A percentile compares a stretch with the other conserved stretches of the same genome.
phyloP scores from a whole-genome alignment of 2,329 filamentous ascomycete species.

The Chalaropsis ovoidea region DNA sequence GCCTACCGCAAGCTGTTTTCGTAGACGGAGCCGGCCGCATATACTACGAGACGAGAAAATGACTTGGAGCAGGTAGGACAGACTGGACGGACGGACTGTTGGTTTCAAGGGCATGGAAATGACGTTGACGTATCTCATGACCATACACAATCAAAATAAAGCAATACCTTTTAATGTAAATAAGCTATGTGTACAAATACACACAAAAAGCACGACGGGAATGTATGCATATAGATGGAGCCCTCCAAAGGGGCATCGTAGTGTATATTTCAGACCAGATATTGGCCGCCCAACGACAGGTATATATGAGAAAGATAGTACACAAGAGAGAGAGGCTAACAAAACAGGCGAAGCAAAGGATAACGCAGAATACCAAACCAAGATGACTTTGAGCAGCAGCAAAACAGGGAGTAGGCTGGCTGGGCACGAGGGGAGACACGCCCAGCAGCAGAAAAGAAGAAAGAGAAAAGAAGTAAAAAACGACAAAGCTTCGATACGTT shows the following conservation, averaged over 20 bases:
- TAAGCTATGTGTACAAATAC: background rate
- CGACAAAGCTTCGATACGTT: background rate
- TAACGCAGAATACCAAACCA: constrained; percentile 10
- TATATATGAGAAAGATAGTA: background rate
- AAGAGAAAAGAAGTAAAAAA: background rate
- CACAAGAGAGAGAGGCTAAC: background rate
- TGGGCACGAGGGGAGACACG: background rate
- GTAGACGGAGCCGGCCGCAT: constrained; percentile 1
- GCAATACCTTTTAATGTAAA: background rate
- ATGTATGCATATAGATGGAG: no score
- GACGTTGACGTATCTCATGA: constrained; percentile 1
- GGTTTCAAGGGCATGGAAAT: background rate
- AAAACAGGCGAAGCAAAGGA: background rate
- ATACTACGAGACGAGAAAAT: constrained; percentile 24
- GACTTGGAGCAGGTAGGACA: background rate
- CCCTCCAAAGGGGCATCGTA: no score
- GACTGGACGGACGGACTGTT: background rate
- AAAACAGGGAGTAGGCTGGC: background rate
- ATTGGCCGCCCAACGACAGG: background rate
- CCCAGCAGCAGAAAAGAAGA: background rate
- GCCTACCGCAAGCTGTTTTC: constrained; percentile 86
- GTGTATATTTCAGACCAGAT: background rate
- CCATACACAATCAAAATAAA: background rate
- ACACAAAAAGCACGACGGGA: no score
- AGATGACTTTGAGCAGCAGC: constrained; percentile 8